These are phyloP conservation scores for Blumeria hordei DNA, from an alignment of 2,329 filamentous ascomycete species.

Conservation along the genomic window DNA sequence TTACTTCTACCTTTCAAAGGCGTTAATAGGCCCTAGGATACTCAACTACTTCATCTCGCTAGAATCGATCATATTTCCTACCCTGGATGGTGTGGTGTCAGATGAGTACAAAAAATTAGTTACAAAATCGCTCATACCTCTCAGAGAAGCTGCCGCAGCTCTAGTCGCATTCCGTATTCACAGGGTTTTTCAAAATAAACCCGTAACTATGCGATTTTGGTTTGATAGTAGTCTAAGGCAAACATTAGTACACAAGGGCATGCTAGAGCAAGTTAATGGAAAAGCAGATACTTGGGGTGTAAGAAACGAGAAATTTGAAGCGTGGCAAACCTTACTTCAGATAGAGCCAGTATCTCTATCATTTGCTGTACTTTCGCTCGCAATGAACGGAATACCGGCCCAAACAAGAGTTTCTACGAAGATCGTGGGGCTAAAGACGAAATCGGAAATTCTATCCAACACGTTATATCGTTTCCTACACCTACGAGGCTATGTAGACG, in stretches of 20 bases:
- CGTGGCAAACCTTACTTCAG: slow-evolving; percentile 18
- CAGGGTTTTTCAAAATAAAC: slow-evolving; percentile 59
- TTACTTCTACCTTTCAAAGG: slow-evolving; percentile 70
- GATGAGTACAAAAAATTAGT: slow-evolving; percentile 63
- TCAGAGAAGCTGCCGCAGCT: slow-evolving; percentile 53
- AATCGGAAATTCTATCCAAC: slow-evolving; percentile 46
- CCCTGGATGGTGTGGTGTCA: slow-evolving; percentile 60
- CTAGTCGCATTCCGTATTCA: slow-evolving; percentile 60
- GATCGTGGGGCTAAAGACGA: slow-evolving; percentile 24
- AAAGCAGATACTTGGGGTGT: slow-evolving; percentile 46
- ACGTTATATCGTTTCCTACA: slow-evolving; percentile 76
- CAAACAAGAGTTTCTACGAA: slow-evolving; percentile 16
- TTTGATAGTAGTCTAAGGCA: slow-evolving; percentile 47
- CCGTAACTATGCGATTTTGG: slow-evolving; percentile 62
- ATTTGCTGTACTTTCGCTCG: slow-evolving; percentile 42
- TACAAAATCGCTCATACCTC: slow-evolving; percentile 44
- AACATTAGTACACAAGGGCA: slow-evolving; percentile 37
- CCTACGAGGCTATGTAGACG: slow-evolving; percentile 62
- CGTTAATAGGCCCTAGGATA: slow-evolving; percentile 54
- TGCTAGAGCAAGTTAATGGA: slow-evolving; percentile 23
- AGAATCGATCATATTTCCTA: slow-evolving; percentile 57
- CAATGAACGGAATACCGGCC: slow-evolving; percentile 42
- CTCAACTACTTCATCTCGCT: slow-evolving; percentile 64
- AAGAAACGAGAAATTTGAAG: slow-evolving; percentile 26
- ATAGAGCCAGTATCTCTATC: slow-evolving; percentile 23